Base-by-base conservation (phyloP, 495 filamentous ascomycete species). In the Aspergillus affinis region DNA sequence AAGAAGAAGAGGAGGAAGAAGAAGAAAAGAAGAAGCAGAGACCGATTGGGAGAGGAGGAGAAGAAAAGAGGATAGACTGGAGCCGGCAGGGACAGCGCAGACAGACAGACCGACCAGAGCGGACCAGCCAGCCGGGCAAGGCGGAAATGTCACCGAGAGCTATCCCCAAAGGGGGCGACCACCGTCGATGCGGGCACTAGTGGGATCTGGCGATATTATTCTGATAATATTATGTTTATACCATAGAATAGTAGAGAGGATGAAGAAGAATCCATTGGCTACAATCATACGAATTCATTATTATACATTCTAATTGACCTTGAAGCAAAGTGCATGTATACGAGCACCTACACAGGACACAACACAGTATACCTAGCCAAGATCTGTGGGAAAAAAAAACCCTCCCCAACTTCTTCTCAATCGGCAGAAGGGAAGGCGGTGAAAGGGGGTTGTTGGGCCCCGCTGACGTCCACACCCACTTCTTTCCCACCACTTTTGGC, bases 1-100 rank as follows among this genome's bases (percentile, higher is more conserved):
- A 54, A 23, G 18, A 44, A 23, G 30, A 45, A 45, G 20, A 54
- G 26, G 18, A 41, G 48, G 56, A 32, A 49, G 47, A 48, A 48
- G 50, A 59, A 57, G 46, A 47, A 48, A 51, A 51, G 51, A 12
- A 52, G 45, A 59, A 59, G 58, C 12, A 50, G 48, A 36, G 54
- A 6, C 30, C 7, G 26, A 26, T 18, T 17, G 27, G 36, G 29
- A 54, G 19, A 55, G 19, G n/a, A 36, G 10, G 55, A 50, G 54
- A 54, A 26, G 41, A 62, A 52, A 45, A 62, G 48, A 3, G 6
- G 29, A 32, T 10, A 10, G 10, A 32, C 1, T 10, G 29, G 10
- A 32, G 29, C 8, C 29, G 29, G 23, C 4, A 26, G 10, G 29
- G 29, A 32, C 29, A 32, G 29, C 29, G 10, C 29, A 32, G 36